These are phyloP conservation scores for Acorus gramineus DNA, from an alignment of 106 monocot species.

Conservation along the genomic window DNA sequence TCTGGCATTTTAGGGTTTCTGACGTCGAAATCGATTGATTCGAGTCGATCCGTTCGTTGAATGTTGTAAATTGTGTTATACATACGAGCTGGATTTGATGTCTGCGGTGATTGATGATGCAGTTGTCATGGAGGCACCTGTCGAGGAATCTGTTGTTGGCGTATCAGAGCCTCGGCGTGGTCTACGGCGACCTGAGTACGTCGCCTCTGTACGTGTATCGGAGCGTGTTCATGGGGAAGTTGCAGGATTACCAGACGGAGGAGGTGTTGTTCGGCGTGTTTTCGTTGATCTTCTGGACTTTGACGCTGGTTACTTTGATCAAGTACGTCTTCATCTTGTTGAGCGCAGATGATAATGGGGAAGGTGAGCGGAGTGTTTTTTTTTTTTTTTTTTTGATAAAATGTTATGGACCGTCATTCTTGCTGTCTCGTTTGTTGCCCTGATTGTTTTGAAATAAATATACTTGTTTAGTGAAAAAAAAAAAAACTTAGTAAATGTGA, in stretches of 20 bases:
- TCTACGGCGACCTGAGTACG: conserved; percentile 85
- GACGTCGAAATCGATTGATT: no score
- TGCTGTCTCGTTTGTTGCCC: neutral
- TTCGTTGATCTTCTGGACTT: conserved; percentile 88
- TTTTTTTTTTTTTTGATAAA: neutral
- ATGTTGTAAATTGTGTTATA: no score
- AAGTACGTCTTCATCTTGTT: conserved; percentile 79
- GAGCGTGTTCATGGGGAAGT: conserved; percentile 59
- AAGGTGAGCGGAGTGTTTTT: conserved; percentile 42
- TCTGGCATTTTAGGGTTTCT: no score
- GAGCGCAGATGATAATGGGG: conserved; percentile 91
- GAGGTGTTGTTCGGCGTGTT: conserved; percentile 66
- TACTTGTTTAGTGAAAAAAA: no score
- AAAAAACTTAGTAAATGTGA: no score
- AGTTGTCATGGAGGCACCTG: no score
- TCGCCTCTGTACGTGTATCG: conserved; percentile 89
- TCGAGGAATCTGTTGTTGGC: conserved; percentile 40
- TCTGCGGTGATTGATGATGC: no score
- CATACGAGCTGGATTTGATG: no score
- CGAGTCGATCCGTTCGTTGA: no score
- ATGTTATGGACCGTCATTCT: neutral
- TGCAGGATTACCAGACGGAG: conserved; percentile 54
- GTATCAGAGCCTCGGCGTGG: conserved; percentile 95
- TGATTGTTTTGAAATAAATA: neutral
- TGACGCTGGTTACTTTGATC: conserved; percentile 67